A percentile compares a stretch with the other conserved stretches of the same genome.
These are phyloP conservation scores for Nicotiana tabacum DNA, from an alignment of 257 asterid species.

Conservation along the genomic window DNA sequence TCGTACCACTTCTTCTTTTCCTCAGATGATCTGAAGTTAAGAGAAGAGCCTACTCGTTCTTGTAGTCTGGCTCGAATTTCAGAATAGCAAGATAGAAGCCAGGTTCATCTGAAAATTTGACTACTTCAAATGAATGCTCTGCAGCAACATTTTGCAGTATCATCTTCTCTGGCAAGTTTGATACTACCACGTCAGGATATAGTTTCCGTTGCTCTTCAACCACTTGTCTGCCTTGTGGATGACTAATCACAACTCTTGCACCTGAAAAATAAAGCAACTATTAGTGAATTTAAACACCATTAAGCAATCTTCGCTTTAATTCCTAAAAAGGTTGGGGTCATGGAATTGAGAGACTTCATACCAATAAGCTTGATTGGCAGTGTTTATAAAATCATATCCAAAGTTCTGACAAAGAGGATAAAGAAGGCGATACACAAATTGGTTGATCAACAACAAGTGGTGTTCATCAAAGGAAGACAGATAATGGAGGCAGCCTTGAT, in stretches of 20 bases:
- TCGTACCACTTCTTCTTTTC: neutral
- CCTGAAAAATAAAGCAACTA: slow-evolving; percentile 32
- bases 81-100: slow-evolving; percentile 49
- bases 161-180: slow-evolving; percentile 49
- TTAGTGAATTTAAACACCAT: neutral
- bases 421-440: too few relatives aligned
- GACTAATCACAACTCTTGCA: slow-evolving; percentile 82
- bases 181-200: slow-evolving; percentile 59
- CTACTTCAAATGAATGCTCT: slow-evolving; percentile 44
- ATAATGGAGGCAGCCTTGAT: too few relatives aligned
- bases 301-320: neutral
- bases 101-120: slow-evolving; percentile 55
- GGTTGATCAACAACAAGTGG: too few relatives aligned
- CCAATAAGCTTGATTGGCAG: too few relatives aligned
- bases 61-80: slow-evolving; percentile 15
- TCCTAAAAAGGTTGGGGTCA: too few relatives aligned
- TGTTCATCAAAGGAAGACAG: too few relatives aligned
- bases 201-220: slow-evolving; percentile 51
- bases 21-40: neutral
- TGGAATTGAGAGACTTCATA: too few relatives aligned
- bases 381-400: too few relatives aligned
- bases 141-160: slow-evolving; percentile 35
- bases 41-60: neutral
- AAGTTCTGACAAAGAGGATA: too few relatives aligned
- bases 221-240: slow-evolving; percentile 58